Evolutionary conservation across 2,329 filamentous ascomycete genomes (phyloP).

Genomic region (Thelonectria olida): DNA sequence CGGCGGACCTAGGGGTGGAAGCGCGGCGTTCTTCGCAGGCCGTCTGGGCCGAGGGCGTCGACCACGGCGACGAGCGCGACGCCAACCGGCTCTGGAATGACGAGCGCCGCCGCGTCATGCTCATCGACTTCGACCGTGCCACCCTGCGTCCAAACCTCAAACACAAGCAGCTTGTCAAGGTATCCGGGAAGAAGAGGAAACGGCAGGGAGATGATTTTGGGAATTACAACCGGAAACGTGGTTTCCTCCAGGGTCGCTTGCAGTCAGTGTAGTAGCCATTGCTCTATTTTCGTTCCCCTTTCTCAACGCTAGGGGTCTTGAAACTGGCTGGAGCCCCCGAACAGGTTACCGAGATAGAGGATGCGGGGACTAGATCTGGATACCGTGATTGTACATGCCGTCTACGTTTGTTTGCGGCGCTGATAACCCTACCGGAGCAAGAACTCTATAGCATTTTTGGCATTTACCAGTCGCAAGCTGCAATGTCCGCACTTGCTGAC

Average conservation of each 20-base stretch:
- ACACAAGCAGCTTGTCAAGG: too few species aligned
- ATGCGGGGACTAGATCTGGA: too few species aligned
- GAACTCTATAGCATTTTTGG: not conserved
- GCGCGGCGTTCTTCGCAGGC: not conserved
- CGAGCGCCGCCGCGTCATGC: not conserved
- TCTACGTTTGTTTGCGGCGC: too few species aligned
- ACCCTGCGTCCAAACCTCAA: too few species aligned
- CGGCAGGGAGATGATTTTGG: too few species aligned
- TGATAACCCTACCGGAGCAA: too few species aligned
- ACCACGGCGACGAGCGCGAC: not conserved
- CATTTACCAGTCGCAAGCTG: not conserved
- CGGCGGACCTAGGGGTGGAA: not conserved
- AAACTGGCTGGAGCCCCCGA: too few species aligned
- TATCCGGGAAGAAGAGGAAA: too few species aligned
- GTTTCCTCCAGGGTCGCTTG: constrained; percentile 1
- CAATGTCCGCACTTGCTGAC: not conserved
- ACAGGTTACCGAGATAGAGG: too few species aligned
- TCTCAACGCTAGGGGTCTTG: too few species aligned
- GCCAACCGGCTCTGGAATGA: constrained; percentile 6
- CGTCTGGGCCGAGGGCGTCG: not conserved
- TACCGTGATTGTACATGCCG: too few species aligned
- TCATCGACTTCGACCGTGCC: constrained; percentile 4
- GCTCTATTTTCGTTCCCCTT: not conserved
- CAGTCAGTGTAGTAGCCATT: constrained; percentile 5
- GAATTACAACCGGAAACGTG: constrained; percentile 1